These are phyloP conservation scores for Cladophialophora immunda DNA, from an alignment of 2,329 filamentous ascomycete species.

Conservation along the genomic window DNA sequence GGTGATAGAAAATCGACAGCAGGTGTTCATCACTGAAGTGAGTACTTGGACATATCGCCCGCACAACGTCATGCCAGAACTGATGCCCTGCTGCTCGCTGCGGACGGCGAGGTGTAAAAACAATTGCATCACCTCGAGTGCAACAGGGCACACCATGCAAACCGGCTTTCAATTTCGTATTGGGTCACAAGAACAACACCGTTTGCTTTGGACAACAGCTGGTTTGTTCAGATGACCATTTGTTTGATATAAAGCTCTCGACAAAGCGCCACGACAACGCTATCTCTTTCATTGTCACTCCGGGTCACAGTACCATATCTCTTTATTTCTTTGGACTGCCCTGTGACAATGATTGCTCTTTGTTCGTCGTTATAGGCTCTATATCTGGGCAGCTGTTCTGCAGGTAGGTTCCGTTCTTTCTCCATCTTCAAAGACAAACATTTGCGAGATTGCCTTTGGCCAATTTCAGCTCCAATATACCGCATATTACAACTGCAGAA, in stretches of 20 bases:
- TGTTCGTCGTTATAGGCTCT: neutral
- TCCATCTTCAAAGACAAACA: neutral
- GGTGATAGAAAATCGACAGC: no score
- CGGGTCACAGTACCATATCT: neutral
- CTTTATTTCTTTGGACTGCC: neutral
- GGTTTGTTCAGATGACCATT: conserved; percentile 2
- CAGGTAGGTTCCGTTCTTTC: neutral
- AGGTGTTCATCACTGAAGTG: no score
- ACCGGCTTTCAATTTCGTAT: neutral
- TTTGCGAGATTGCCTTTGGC: neutral
- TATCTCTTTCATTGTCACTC: neutral
- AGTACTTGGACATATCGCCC: no score
- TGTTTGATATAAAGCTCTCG: neutral
- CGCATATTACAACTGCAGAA: neutral
- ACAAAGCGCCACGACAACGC: neutral
- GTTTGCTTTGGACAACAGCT: conserved; percentile 6
- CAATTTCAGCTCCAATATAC: neutral
- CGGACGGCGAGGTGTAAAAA: neutral
- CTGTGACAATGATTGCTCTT: neutral
- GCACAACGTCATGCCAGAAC: neutral
- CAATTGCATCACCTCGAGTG: neutral
- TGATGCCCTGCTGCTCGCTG: neutral
- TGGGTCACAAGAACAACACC: neutral
- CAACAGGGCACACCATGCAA: neutral
- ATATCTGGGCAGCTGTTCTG: neutral